Percentiles rank a stretch among this genome's conserved stretches.
Evolutionary conservation across 2,329 filamentous ascomycete species (phyloP).

Genomic region (Stromatinia cepivora): DNA sequence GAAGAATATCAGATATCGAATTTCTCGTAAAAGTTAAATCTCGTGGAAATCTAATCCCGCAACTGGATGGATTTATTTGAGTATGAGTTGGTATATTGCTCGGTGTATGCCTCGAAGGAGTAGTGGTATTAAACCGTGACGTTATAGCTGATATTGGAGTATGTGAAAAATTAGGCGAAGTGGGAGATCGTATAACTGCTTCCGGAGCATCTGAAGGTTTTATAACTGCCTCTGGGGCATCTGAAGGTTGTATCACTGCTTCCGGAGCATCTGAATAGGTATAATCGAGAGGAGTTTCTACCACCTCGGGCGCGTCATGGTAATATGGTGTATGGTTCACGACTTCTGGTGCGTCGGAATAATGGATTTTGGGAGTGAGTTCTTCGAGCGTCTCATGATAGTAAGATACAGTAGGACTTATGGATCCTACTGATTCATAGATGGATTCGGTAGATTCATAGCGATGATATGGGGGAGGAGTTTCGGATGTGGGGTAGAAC

Average conservation of each 20-base stretch:
- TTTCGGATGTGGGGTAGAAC: constrained; percentile 21
- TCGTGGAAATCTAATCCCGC: constrained; percentile 30
- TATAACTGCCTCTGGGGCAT: constrained; percentile 3
- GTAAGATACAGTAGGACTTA: constrained; percentile 24
- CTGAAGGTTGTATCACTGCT: constrained; percentile 2
- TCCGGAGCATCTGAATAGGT: constrained; percentile 23
- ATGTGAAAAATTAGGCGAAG: constrained; percentile 2
- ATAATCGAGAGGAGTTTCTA: constrained; percentile 21
- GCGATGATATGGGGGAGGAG: constrained; percentile 23
- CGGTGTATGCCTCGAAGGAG: constrained; percentile 1
- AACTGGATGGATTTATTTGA: constrained; percentile 25
- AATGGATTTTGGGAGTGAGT: constrained; percentile 23
- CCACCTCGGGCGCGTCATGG: constrained; percentile 16
- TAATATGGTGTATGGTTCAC: constrained; percentile 8
- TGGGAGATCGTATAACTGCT: constrained; percentile 14
- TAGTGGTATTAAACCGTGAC: constrained; percentile 20
- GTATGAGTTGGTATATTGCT: constrained; percentile 10
- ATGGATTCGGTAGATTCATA: constrained; percentile 23
- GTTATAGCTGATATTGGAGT: constrained; percentile 22
- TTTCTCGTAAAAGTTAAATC: constrained; percentile 35
- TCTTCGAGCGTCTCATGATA: constrained; percentile 24
- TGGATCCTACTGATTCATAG: constrained; percentile 21
- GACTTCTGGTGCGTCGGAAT: constrained; percentile 20
- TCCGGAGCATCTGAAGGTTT: constrained; percentile 21
- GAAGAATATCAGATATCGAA: constrained; percentile 31